Conservation (phyloP, 352 stramenopile species). For the Globisporangium middletonii region DNA sequence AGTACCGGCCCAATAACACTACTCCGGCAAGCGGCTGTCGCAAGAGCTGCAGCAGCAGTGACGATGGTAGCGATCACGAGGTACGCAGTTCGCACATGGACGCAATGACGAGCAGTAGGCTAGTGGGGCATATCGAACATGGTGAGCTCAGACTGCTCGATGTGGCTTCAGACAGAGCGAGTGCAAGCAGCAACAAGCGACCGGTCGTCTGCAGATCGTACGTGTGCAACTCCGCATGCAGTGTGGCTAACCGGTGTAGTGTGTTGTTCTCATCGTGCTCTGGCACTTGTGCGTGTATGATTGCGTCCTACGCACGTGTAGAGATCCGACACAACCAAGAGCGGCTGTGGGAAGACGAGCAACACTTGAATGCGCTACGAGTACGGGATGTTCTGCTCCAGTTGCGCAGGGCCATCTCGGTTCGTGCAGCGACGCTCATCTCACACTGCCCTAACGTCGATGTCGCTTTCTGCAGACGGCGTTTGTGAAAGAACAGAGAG, state of each 20-base stretch:
- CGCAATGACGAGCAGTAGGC: no score
- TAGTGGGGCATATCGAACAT: no score
- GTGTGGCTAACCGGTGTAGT: no score
- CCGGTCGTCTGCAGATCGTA: no score
- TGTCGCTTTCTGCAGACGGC: slow-evolving; percentile 11
- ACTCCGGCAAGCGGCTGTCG: no score
- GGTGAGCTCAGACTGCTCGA: no score
- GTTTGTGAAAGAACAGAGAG: slow-evolving; percentile 26
- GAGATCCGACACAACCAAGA: slow-evolving; percentile 22
- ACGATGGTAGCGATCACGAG: slow-evolving; percentile 2
- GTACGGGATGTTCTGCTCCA: slow-evolving; percentile 8
- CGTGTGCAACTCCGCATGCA: no score
- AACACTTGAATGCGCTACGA: slow-evolving; percentile 22
- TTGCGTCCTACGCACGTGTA: background rate
- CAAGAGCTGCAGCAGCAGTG: background rate
- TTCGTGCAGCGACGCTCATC: background rate
- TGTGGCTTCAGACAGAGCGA: no score
- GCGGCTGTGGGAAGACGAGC: slow-evolving; percentile 22
- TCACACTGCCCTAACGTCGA: background rate
- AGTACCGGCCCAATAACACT: background rate
- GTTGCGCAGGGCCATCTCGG: background rate
- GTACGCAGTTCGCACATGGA: background rate
- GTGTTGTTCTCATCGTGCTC: no score
- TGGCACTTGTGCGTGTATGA: no score
- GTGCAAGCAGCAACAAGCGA: no score